Evolutionary conservation across 192 early-diverging fungal species (phyloP).

Genomic region (Coemansia reversa): DNA sequence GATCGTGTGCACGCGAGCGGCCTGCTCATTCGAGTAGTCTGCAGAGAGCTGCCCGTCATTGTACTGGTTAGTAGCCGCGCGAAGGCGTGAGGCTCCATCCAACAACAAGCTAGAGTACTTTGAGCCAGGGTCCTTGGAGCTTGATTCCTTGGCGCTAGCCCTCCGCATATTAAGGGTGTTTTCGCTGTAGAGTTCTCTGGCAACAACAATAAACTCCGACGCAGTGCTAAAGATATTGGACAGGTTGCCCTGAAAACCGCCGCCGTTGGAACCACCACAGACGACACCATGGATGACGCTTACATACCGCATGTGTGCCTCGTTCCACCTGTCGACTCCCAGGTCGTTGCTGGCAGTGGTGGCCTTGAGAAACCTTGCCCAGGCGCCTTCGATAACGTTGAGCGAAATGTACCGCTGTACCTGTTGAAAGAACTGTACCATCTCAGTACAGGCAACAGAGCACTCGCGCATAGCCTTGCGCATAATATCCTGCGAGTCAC

Average conservation of each 20-base stretch:
- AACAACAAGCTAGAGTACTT: background rate
- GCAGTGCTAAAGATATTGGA: constrained; percentile 64
- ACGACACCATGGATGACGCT: constrained; percentile 66
- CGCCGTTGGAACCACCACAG: constrained; percentile 32
- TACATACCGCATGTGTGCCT: constrained; percentile 76
- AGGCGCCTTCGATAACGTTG: constrained; percentile 89
- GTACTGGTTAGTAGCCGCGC: constrained; percentile 24
- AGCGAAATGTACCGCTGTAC: constrained; percentile 92
- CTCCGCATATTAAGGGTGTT: constrained; percentile 34
- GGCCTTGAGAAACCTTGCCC: constrained; percentile 68
- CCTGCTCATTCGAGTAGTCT: constrained; percentile 45
- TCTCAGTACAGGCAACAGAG: constrained; percentile 71
- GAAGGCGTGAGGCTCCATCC: constrained; percentile 16
- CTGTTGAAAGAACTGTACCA: constrained; percentile 94
- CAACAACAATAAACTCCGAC: constrained; percentile 57
- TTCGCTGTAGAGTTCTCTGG: constrained; percentile 56
- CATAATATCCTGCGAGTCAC: constrained; percentile 16
- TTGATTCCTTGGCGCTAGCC: background rate
- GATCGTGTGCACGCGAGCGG: constrained; percentile 41
- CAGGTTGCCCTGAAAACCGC: constrained; percentile 52
- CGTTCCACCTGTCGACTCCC: constrained; percentile 80
- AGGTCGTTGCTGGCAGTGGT: constrained; percentile 15
- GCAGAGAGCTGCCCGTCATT: constrained; percentile 25
- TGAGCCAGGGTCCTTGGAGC: background rate
- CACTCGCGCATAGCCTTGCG: constrained; percentile 66